Base-by-base conservation (phyloP, 805 yeast genomes). In the Wickerhamomyces kurtzmanii region DNA sequence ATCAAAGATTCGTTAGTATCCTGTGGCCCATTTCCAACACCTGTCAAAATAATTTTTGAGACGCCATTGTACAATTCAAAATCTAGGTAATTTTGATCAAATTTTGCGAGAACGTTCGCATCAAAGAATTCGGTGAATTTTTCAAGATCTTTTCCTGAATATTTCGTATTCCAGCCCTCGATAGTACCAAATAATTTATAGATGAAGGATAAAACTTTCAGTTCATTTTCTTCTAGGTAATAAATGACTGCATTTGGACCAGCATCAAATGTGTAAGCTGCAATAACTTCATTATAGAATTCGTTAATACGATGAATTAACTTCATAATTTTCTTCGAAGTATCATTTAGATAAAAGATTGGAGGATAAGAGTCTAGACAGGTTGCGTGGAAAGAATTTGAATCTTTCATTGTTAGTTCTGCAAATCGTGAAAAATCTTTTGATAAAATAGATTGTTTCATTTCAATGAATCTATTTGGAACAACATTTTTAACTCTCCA, bases 201-300 rank as follows among this genome's bases (percentile, higher is more conserved):
- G 33, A 91, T 58, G 39, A 83, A 64, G 4, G 86, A 77, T 42
- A 89, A 67, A 6, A 91, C 75, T 36, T 62, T 65, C n/a, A 57
- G 43, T 56, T 86, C 95, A 55, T 89, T 71, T 45, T 75, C 64
- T 39, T 68, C 69, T 49, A 78, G 75, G 51, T 91, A 91, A 60
- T 91, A 91, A 36, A 91, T 70, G 24, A 91, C 99, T 13, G 96
- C 95, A 57, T 91, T 91, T 56, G 99, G 98, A 50, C 99, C 99
- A 18, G 99, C 99, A 55, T 91, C 99, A 49, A 81, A 91, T 2
- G 99, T 91, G 57, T 91, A 91, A 21, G 97, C 97, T 9, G 95
- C 98, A 31, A 89, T 67, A 9, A 68, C 67, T 45, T 69, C 63
- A 14, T 45, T 42, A 35, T 55, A 58, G 33, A 53, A 55, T 38